Percentiles rank a stretch among this genome's conserved stretches.
phyloP scores from a whole-genome alignment of 495 filamentous ascomycete species.

The Lasiosphaeria ovina region DNA sequence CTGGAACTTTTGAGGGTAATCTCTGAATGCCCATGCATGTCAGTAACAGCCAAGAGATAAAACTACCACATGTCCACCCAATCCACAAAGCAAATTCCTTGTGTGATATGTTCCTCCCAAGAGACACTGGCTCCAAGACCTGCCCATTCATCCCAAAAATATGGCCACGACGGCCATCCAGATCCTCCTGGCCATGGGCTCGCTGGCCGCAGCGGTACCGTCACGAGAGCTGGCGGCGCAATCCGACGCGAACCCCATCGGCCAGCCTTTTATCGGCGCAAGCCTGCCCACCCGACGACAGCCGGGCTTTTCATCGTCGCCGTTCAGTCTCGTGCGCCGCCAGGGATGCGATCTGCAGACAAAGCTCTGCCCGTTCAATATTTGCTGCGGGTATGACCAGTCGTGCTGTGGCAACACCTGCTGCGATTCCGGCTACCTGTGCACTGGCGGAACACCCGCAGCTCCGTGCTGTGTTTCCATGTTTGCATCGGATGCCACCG shows the following conservation, averaged over 20 bases:
- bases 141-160: not conserved
- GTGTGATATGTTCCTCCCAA: too few relatives aligned
- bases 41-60: too few relatives aligned
- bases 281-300: slow-evolving; percentile 3
- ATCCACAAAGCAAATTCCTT: not conserved
- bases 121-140: too few relatives aligned
- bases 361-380: not conserved
- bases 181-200: not conserved
- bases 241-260: not conserved
- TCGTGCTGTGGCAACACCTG: slow-evolving; percentile 5
- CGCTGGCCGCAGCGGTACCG: not conserved
- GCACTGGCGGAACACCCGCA: not conserved
- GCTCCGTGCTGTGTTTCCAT: slow-evolving; percentile 4
- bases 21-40: too few relatives aligned
- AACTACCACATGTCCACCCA: not conserved
- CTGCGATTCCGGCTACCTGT: slow-evolving; percentile 6
- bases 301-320: not conserved
- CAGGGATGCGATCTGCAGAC: slow-evolving; percentile 1
- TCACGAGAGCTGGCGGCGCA: not conserved
- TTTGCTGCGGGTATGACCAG: slow-evolving; percentile 3
- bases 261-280: slow-evolving; percentile 4
- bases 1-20: not conserved
- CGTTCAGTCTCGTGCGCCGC: slow-evolving; percentile 1
- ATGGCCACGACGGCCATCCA: not conserved
- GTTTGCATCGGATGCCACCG: not conserved